Base-by-base conservation (phyloP, 164 flowering plant genomes). In the Vitis cinerea region DNA sequence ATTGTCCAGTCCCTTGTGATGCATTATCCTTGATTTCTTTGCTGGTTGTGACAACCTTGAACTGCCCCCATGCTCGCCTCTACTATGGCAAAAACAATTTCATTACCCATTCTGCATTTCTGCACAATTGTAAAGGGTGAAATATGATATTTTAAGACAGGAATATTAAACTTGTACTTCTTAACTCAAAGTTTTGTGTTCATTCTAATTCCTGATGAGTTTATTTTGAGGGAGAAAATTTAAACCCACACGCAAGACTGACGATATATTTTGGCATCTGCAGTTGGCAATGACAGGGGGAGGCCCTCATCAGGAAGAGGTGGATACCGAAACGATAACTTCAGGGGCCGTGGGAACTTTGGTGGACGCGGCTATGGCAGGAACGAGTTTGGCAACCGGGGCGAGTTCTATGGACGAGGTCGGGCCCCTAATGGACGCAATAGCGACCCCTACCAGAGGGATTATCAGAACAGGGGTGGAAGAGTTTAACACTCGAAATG, bases 261-360 rank as follows among this genome's bases (percentile, higher is more conserved):
- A n/a, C 16, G 1, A 10, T 63, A 3, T 6, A 37, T 37, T 37
- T 37, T 37, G 10, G 2, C 8, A 7, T 57, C 51, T 69, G 64
- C 80, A 83, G 84, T 63, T 52, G 66, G 59, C 58, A 74, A 73
- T 50, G 72, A 71, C 19, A 59, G 72, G 27, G 72, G 66, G 5
- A 73, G 63, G 61, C 29, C n/a, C 17, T 64, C 65, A 14, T 3
- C 72, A 54, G 68, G 76, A 48, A 66, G 74, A 15, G 72, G 72
- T 57, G 82, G 80, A 0, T 73, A 50, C 57, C 71, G 78, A 5
- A 74, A 72, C 53, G 80, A 78, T 44, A 71, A 67, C 49, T 71
- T 59, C 66, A 79, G 78, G 71, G 68, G 74, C 55, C 78, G 71
- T 14, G 82, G 67, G 1, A 74, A 74, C 70, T 62, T 19, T 6